Evolutionary conservation across 345 rosid species (phyloP), one percentile per base, ranked within the genome.

Genomic region (Viola odorata): DNA sequence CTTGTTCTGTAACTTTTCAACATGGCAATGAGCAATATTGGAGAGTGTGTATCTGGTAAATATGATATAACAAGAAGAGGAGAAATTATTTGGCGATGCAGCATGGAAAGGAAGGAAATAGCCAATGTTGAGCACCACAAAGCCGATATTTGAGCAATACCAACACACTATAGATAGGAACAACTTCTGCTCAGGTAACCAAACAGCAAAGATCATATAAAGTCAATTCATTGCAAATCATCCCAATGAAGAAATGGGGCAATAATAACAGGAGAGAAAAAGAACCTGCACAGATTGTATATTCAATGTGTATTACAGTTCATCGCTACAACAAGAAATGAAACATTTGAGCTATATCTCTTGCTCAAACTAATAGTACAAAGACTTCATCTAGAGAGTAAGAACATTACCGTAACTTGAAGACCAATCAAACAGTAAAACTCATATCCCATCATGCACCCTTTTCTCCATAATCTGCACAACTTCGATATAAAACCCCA

Each of bases 381-480:
- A 69, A 57, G 62, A 53, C 61, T 56, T 67, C 57, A 63, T 37
- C 47, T 9, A 49, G 60, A 71, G 62, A 50, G 54, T 15, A 62
- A 37, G 44, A 55, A 17, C 23, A 71, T 45, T 52, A 58, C 60
- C 1, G 23, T 54, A 48, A 48, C 61, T 56, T 40, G 32, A 6
- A 4, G 56, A 55, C 53, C 54, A 53, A 37, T 36, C 41, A 48
- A 45, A 12, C 4, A 42, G 3, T 52, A 49, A 10, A n/a, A 16
- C 23, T 17, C 55, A 13, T 8, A 12, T 45, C 53, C 54, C 40
- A 56, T 56, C 5, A 53, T 47, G 40, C 40, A 32, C n/a, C n/a
- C 17, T 50, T 56, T 49, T 39, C 53, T 41, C 38, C 5, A n/a
- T 39, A 39, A 37, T 3, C 9, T 47, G 11, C 12, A 12, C 16